Conservation (phyloP, 176 grass and related monocot genomes). For the Oropetium thomaeum region DNA sequence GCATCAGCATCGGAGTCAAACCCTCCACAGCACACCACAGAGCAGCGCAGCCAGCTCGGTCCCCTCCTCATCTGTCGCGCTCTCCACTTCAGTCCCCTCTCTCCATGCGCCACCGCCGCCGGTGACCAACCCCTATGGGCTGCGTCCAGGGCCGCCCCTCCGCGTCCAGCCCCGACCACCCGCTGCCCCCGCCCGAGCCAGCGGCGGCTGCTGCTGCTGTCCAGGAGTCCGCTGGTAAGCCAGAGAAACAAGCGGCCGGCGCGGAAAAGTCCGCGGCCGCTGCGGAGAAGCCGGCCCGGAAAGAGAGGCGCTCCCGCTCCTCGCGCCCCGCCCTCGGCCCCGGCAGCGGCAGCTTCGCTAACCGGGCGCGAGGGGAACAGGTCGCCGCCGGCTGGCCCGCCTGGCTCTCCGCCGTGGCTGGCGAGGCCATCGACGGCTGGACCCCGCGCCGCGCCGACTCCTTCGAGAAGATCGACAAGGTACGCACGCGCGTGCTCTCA, state of each 20-base stretch:
- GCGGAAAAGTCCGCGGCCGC: background rate
- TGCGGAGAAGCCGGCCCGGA: conserved; percentile 24
- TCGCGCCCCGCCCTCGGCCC: conserved; percentile 22
- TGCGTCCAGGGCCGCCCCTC: conserved; percentile 71
- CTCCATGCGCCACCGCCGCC: conserved; percentile 38
- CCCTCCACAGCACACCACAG: conserved; percentile 24
- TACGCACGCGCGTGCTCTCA: background rate
- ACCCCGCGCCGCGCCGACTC: conserved; percentile 64
- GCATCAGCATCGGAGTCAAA: conserved; percentile 45
- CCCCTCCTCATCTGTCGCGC: background rate
- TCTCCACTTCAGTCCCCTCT: conserved; percentile 9
- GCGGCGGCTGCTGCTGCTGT: conserved; percentile 1
- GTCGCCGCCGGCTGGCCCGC: conserved; percentile 73
- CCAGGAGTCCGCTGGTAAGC: conserved; percentile 12
- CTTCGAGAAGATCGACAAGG: conserved; percentile 96
- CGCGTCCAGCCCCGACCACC: conserved; percentile 33
- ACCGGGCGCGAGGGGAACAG: conserved; percentile 67
- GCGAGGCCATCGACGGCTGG: conserved; percentile 75
- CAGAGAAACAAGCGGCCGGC: background rate
- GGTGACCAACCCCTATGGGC: conserved; percentile 61
- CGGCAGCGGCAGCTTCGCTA: conserved; percentile 53
- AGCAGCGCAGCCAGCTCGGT: conserved; percentile 16
- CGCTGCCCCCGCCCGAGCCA: conserved; percentile 34
- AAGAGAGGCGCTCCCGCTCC: conserved; percentile 40
- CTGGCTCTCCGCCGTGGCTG: conserved; percentile 73